A percentile compares a stretch with the other conserved stretches of the same genome.
phyloP scores from a whole-genome alignment of 2,329 filamentous ascomycete genomes.

The Alternaria hordeiaustralica region DNA sequence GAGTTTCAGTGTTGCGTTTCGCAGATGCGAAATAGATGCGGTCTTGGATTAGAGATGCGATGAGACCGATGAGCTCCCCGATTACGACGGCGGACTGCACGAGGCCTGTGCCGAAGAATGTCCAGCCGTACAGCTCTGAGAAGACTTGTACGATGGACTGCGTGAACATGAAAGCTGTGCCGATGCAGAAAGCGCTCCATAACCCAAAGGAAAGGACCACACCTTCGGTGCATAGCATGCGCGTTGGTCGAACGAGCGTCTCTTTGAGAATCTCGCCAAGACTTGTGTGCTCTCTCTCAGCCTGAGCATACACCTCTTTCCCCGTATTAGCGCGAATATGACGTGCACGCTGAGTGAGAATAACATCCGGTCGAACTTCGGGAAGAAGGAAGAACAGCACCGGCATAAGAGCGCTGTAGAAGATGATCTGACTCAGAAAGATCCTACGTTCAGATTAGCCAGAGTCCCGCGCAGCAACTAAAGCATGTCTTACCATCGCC shows the following conservation, averaged over 20 bases:
- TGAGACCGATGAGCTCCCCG: conserved; percentile 54
- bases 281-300: conserved; percentile 44
- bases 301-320: conserved; percentile 35
- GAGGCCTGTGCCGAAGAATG: conserved; percentile 52
- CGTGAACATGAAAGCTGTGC: conserved; percentile 59
- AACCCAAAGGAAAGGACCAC: conserved; percentile 57
- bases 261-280: conserved; percentile 43
- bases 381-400: conserved; percentile 52
- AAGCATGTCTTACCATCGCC: conserved; percentile 49
- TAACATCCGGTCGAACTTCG: conserved; percentile 57
- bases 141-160: conserved; percentile 57
- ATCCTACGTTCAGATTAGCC: conserved; percentile 45
- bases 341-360: conserved; percentile 51
- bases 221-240: conserved; percentile 57
- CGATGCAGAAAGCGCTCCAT: conserved; percentile 57
- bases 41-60: conserved; percentile 46
- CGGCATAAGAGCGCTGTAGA: conserved; percentile 53
- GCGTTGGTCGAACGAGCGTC: conserved; percentile 47
- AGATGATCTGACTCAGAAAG: conserved; percentile 54
- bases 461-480: conserved; percentile 12
- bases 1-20: conserved; percentile 45
- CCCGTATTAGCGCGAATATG: conserved; percentile 38
- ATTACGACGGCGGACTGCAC: conserved; percentile 55
- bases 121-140: conserved; percentile 49
- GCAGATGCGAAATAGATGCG: conserved; percentile 53